Evolutionary conservation across 129 eudicot genomes (phyloP).

Genomic region (Flaveria linearis): DNA sequence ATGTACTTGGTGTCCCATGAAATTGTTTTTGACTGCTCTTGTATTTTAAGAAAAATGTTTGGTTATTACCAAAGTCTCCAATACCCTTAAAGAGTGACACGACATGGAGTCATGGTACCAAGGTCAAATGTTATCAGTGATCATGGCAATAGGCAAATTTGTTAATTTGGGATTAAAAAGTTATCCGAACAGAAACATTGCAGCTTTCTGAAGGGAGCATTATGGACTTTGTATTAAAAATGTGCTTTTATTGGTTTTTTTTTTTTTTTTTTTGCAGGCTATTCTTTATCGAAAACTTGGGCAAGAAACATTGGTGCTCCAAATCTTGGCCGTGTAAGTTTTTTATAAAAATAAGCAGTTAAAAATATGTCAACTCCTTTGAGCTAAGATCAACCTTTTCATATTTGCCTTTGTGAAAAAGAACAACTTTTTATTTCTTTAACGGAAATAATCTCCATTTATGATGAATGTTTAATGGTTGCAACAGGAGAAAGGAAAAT

Average conservation of each 20-base stretch:
- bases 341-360: not conserved
- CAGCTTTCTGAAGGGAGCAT: slow-evolving; percentile 9
- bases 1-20: too few species aligned
- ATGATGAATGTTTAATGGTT: not conserved
- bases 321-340: slow-evolving; percentile 91
- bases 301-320: slow-evolving; percentile 86
- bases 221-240: slow-evolving; percentile 13
- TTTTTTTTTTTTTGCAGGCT: slow-evolving; percentile 88
- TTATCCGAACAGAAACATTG: slow-evolving; percentile 7
- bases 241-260: slow-evolving; percentile 25
- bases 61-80: too few species aligned
- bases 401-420: not conserved
- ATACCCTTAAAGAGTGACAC: too few species aligned
- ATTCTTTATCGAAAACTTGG: slow-evolving; percentile 89
- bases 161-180: slow-evolving; percentile 2
- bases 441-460: not conserved
- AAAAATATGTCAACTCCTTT: slow-evolving; percentile 10
- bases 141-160: not conserved
- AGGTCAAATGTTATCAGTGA: not conserved
- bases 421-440: not conserved
- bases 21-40: too few species aligned
- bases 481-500: not conserved
- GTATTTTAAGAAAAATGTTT: too few species aligned
- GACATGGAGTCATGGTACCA: too few species aligned
- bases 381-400: not conserved